These are phyloP conservation scores for Salix brachista DNA, from an alignment of 345 rosid genomes.

Conservation along the genomic window DNA sequence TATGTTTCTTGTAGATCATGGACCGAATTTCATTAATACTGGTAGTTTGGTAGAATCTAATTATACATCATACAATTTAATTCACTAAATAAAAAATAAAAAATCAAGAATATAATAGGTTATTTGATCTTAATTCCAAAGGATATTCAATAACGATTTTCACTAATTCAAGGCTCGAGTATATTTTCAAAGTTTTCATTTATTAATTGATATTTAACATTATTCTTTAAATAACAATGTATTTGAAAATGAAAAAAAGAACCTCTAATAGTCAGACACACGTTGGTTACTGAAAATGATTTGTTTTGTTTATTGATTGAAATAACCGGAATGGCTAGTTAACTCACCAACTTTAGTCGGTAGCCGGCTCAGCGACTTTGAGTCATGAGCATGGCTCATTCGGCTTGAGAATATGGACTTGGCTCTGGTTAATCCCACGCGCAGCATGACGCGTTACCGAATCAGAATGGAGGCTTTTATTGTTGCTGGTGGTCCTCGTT, in stretches of 20 bases:
- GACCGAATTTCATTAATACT: no score
- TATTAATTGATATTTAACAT: no score
- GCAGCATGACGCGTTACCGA: no score
- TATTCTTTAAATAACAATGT: background rate
- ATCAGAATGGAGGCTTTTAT: no score
- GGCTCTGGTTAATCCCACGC: background rate
- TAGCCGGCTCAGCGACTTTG: background rate
- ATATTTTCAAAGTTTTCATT: no score
- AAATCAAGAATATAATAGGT: background rate
- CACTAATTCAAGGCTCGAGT: no score
- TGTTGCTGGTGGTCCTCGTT: no score
- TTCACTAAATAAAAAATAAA: background rate
- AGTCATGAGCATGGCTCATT: background rate
- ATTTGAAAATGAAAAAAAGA: no score
- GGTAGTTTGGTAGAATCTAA: background rate
- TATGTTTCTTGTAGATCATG: no score
- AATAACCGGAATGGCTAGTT: constrained; percentile 10
- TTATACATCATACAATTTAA: background rate
- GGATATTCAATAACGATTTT: background rate
- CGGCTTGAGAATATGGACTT: background rate
- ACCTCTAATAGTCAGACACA: background rate
- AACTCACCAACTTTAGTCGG: background rate
- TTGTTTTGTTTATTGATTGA: background rate
- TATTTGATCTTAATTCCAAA: no score
- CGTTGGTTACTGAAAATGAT: background rate